phyloP scores from a whole-genome alignment of 2,329 filamentous ascomycete species.

The Paraphoma sp. region DNA sequence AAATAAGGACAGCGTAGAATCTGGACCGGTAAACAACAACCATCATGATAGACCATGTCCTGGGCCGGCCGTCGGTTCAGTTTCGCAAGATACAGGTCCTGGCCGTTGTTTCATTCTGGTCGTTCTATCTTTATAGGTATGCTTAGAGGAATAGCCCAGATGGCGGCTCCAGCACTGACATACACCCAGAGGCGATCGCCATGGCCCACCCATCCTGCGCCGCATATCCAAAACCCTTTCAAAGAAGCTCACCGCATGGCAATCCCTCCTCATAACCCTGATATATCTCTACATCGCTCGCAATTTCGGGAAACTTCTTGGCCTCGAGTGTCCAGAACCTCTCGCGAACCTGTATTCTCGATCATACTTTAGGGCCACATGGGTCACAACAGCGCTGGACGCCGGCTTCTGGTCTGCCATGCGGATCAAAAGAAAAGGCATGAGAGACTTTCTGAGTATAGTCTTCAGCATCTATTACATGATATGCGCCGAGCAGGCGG shows the following conservation, averaged over 20 bases:
- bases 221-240: conserved; percentile 75
- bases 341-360: conserved; percentile 92
- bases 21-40: background rate
- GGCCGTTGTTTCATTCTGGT: conserved; percentile 90
- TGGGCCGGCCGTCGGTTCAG: conserved; percentile 88
- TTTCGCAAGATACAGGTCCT: conserved; percentile 93
- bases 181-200: conserved; percentile 72
- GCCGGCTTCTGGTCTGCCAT: conserved; percentile 99
- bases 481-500: conserved; percentile 88
- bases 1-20: background rate
- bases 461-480: conserved; percentile 90
- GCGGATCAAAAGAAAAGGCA: conserved; percentile 80
- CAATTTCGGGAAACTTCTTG: conserved; percentile 92
- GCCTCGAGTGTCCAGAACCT: conserved; percentile 90
- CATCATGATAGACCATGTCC: conserved; percentile 74
- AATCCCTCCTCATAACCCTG: conserved; percentile 84
- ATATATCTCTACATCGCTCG: conserved; percentile 89
- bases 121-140: conserved; percentile 78
- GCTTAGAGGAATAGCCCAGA: conserved; percentile 20
- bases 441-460: conserved; percentile 82
- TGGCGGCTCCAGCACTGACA: conserved; percentile 15
- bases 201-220: conserved; percentile 83
- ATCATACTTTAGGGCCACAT: conserved; percentile 94
- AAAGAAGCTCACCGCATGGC: conserved; percentile 81
- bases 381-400: conserved; percentile 92